A percentile compares a stretch with the other conserved stretches of the same genome.
phyloP scores from a whole-genome alignment of 1,284 basidiomycete genomes.

The Ganoderma meredithae region DNA sequence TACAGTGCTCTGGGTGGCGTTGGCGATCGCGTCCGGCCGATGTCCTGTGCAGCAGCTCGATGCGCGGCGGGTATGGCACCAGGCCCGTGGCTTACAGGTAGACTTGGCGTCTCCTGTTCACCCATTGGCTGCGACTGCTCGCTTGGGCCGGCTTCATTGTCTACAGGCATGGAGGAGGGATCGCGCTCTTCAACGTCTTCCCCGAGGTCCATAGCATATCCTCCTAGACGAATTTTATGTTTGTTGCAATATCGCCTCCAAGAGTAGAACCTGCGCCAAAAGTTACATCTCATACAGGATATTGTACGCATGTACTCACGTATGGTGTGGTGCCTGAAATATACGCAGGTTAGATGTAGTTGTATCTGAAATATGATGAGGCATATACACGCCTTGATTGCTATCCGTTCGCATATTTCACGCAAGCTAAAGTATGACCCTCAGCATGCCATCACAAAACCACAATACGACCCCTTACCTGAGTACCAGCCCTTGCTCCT shows the following conservation, averaged over 20 bases:
- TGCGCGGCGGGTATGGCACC: slow-evolving; percentile 54
- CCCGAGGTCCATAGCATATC: slow-evolving; percentile 73
- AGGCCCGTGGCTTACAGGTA: slow-evolving; percentile 41
- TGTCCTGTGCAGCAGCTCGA: slow-evolving; percentile 50
- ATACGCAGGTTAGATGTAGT: slow-evolving; percentile 15
- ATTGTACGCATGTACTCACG: slow-evolving; percentile 52
- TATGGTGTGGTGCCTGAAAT: slow-evolving; percentile 80
- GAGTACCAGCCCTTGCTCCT: slow-evolving; percentile 80
- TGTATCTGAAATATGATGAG: background rate
- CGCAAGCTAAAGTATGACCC: slow-evolving; percentile 56
- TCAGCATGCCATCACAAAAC: background rate
- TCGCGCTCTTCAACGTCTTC: slow-evolving; percentile 42
- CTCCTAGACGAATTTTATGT: slow-evolving; percentile 83
- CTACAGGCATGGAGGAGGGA: background rate
- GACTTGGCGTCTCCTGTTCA: slow-evolving; percentile 40
- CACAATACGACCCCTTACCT: slow-evolving; percentile 52
- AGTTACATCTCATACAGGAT: slow-evolving; percentile 17
- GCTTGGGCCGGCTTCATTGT: slow-evolving; percentile 23
- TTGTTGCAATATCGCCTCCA: slow-evolving; percentile 90
- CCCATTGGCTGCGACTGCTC: slow-evolving; percentile 8
- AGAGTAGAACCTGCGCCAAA: slow-evolving; percentile 73
- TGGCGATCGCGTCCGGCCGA: slow-evolving; percentile 67
- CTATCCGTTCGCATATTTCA: slow-evolving; percentile 85
- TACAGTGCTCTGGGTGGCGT: slow-evolving; percentile 79
- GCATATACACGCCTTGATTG: slow-evolving; percentile 65